phyloP scores from a whole-genome alignment of 805 yeast species.

The Ogataea methylovora region DNA sequence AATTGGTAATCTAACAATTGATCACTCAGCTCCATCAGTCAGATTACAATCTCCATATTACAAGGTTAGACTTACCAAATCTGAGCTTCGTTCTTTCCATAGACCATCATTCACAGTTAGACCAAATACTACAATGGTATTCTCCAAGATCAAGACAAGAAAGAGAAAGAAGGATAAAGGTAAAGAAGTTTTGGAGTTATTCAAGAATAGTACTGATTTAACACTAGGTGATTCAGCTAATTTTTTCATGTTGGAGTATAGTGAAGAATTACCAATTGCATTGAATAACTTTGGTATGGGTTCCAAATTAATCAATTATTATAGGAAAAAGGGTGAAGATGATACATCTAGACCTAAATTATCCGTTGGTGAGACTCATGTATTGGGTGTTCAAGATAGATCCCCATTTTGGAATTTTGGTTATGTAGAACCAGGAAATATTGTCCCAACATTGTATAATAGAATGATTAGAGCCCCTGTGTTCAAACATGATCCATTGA shows the following conservation, averaged over 20 bases:
- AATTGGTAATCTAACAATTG: slow-evolving; percentile 82
- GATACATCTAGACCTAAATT: slow-evolving; percentile 84
- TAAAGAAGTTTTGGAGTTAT: slow-evolving; percentile 67
- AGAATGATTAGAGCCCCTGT: slow-evolving; percentile 90
- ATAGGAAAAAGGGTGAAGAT: slow-evolving; percentile 73
- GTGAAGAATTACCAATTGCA: slow-evolving; percentile 81
- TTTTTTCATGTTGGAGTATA: slow-evolving; percentile 74
- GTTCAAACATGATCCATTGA: slow-evolving; percentile 71
- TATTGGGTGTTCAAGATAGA: slow-evolving; percentile 90
- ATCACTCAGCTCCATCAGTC: slow-evolving; percentile 84
- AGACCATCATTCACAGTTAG: slow-evolving; percentile 68
- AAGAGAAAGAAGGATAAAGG: slow-evolving; percentile 89
- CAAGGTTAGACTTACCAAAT: slow-evolving; percentile 63
- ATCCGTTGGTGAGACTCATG: slow-evolving; percentile 90
- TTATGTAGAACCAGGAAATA: slow-evolving; percentile 87
- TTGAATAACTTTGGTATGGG: slow-evolving; percentile 94
- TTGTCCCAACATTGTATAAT: slow-evolving; percentile 90
- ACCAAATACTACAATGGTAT: slow-evolving; percentile 70
- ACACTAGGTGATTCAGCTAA: slow-evolving; percentile 80
- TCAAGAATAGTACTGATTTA: slow-evolving; percentile 64
- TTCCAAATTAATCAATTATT: slow-evolving; percentile 84
- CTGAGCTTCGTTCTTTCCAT: slow-evolving; percentile 71
- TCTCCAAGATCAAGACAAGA: slow-evolving; percentile 66
- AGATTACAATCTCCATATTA: slow-evolving; percentile 87
- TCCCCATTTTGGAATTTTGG: slow-evolving; percentile 99